Base-by-base conservation (phyloP, 192 early-diverging fungal species). In the Entomortierella lignicola region DNA sequence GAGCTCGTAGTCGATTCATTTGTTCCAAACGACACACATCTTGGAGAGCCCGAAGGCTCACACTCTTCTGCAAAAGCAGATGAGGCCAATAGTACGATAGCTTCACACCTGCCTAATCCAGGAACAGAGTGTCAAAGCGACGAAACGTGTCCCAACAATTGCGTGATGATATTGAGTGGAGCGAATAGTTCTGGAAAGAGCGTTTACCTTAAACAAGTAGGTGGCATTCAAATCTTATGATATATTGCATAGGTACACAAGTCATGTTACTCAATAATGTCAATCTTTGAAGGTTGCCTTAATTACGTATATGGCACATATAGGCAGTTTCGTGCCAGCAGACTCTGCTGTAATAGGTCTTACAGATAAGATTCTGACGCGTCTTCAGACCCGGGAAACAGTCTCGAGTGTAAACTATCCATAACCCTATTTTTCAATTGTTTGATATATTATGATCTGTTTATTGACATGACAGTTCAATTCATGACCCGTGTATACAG, bases 281-380 rank as follows among this genome's bases (percentile, higher is more conserved):
- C 34, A 37, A 7, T 4, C 10, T 10, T 4, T 10, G 2, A 27
- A 91, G 88, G 80, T 93, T 48, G 95, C 91, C 6, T 64, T 98
- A 25, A 94, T 95, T 64, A 85, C 86, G 2, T 94, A 91, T 59
- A 93, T 96, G 95, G 93, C 95, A 15, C 96, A 96, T 67, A 88
- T 96, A 32, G 96, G 96, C n/a, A 88, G 92, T 71, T 94, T 91
- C 84, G 91, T 98, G 7, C 96, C 96, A 4, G 94, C 94, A 26
- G 85, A 83, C 11, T 71, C 62, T 1, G 95, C 93, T 0, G 44
- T 60, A 1, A 86, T 98, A 65, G 94, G 94, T 1, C 34, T 97
- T 7, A 91, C 89, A 4, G 94, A 95, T 65, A 89, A 89, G 59
- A 93, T 98, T 32, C 68, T 95, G 20, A 94, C 93, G 12, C 69